phyloP scores from a whole-genome alignment of 768 basidiomycete species.

The Leccinum incarnatum region DNA sequence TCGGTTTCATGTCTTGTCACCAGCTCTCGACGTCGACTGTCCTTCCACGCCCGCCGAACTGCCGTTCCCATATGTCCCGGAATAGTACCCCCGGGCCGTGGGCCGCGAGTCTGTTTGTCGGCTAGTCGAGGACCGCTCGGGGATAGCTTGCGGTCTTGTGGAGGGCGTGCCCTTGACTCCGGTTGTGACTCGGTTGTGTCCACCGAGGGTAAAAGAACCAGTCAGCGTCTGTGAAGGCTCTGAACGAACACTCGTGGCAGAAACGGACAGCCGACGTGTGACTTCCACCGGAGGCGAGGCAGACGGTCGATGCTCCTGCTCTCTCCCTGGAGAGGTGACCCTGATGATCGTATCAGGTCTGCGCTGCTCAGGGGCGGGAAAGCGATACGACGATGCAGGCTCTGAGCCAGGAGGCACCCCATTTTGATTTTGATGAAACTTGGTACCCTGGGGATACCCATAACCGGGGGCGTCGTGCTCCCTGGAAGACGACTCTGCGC shows the following conservation, averaged over 20 bases:
- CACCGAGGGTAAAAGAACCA: constrained; percentile 16
- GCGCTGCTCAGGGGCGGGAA: constrained; percentile 41
- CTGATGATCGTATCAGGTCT: constrained; percentile 35
- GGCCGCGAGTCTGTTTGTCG: constrained; percentile 26
- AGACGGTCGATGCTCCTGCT: constrained; percentile 38
- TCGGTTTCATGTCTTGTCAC: constrained; percentile 25
- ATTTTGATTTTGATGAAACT: constrained; percentile 42
- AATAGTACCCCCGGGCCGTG: constrained; percentile 18
- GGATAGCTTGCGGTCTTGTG: constrained; percentile 14
- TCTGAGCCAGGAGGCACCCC: constrained; percentile 32
- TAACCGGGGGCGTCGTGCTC: constrained; percentile 14
- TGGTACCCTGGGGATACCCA: constrained; percentile 20
- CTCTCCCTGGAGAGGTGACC: constrained; percentile 43
- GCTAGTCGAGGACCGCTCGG: constrained; percentile 17
- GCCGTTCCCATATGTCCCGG: constrained; percentile 21
- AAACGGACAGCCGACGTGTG: constrained; percentile 45
- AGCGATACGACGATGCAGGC: constrained; percentile 43
- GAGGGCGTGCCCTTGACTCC: constrained; percentile 22
- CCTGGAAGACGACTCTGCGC: constrained; percentile 20
- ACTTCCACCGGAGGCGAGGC: constrained; percentile 49
- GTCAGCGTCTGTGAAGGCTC: constrained; percentile 35
- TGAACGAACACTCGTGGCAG: constrained; percentile 40
- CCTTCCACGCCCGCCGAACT: constrained; percentile 12
- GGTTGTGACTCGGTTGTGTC: constrained; percentile 20
- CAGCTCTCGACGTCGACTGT: constrained; percentile 14